A percentile compares a stretch with the other conserved stretches of the same genome.
These are phyloP conservation scores for Ogataea sp. DNA, from an alignment of 805 yeast genomes.

Conservation along the genomic window DNA sequence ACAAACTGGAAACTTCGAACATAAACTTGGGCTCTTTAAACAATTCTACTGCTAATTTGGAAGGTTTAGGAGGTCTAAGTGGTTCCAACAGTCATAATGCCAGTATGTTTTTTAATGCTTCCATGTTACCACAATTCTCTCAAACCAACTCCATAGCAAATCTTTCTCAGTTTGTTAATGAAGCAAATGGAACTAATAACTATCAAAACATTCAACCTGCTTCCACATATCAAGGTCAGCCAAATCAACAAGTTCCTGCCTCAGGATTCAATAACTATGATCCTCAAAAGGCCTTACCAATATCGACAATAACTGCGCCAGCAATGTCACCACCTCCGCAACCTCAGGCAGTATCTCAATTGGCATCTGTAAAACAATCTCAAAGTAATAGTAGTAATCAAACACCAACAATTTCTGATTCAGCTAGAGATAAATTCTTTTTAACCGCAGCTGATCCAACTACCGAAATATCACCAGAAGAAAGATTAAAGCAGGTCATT, in stretches of 20 bases:
- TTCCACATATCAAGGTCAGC: neutral
- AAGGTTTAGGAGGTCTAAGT: constrained; percentile 1
- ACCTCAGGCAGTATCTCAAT: neutral
- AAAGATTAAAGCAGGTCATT: constrained; percentile 84
- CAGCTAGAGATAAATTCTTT: constrained; percentile 89
- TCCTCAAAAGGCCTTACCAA: neutral
- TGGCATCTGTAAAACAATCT: neutral
- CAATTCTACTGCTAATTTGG: constrained; percentile 11
- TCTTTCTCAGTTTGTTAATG: constrained; percentile 3
- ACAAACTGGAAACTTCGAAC: constrained; percentile 22
- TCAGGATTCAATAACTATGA: neutral
- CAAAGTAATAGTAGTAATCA: constrained; percentile 2
- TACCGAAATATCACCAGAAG: constrained; percentile 89
- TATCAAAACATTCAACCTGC: neutral
- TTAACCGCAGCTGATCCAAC: constrained; percentile 97
- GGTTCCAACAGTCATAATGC: neutral
- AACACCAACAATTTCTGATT: constrained; percentile 42
- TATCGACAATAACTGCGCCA: constrained; percentile 2
- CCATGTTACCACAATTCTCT: neutral
- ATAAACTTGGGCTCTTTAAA: constrained; percentile 10
- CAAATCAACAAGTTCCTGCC: neutral
- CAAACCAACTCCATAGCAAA: constrained; percentile 3
- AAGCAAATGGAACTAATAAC: constrained; percentile 1
- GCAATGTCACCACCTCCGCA: neutral
- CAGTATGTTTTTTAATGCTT: neutral